Conservation (phyloP, 768 basidiomycete species). For the Neoboletus magnificus region DNA sequence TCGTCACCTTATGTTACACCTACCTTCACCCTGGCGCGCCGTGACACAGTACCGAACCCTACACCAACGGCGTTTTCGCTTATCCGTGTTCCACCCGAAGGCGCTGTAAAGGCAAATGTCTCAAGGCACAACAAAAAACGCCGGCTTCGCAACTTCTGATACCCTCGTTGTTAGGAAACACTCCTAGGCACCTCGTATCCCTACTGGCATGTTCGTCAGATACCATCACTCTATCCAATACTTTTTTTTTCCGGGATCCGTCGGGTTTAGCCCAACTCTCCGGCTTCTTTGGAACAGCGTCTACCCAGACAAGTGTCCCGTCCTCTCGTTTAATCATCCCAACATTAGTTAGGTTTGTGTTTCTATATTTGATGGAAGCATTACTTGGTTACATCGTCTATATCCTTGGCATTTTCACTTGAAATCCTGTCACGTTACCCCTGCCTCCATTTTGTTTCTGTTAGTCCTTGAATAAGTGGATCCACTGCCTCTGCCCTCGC, state of each 20-base stretch:
- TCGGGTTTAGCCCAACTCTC: neutral
- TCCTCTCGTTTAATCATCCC: slow-evolving; percentile 32
- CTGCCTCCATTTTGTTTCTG: slow-evolving; percentile 1
- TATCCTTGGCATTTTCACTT: slow-evolving; percentile 8
- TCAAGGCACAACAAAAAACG: slow-evolving; percentile 13
- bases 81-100: slow-evolving; percentile 8
- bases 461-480: neutral
- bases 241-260: neutral
- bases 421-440: neutral
- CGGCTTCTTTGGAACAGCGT: slow-evolving; percentile 19
- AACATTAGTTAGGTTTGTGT: slow-evolving; percentile 21
- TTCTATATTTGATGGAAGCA: slow-evolving; percentile 18
- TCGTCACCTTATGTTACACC: slow-evolving; percentile 49
- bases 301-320: slow-evolving; percentile 22
- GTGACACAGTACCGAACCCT: slow-evolving; percentile 22
- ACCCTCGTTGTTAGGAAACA: neutral
- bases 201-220: slow-evolving; percentile 1
- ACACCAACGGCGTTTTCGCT: slow-evolving; percentile 11
- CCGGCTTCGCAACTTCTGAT: slow-evolving; percentile 10
- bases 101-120: neutral
- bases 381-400: slow-evolving; percentile 12
- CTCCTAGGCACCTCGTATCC: neutral
- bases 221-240: slow-evolving; percentile 3
- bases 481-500: neutral
- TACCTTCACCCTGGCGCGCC: slow-evolving; percentile 55